Percentiles rank a stretch among this genome's conserved stretches.
Conservation (phyloP, 1,139 yeast species). For the Eremothecium coryli region DNA sequence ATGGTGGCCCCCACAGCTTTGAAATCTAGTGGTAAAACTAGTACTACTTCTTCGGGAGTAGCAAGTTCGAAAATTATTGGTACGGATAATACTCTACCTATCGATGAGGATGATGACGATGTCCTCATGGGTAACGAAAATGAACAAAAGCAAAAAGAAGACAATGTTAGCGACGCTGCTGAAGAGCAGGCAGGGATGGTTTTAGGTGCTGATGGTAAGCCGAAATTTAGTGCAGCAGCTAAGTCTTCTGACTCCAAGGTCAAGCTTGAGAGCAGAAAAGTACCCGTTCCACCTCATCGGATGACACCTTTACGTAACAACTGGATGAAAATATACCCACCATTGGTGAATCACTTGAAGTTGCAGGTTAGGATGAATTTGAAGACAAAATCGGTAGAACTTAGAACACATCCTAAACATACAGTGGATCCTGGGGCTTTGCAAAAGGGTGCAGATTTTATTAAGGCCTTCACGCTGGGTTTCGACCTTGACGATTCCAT, state of each 20-base stretch:
- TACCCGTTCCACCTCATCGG: constrained; percentile 93
- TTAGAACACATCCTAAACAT: constrained; percentile 66
- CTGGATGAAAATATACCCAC: constrained; percentile 94
- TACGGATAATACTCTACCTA: constrained; percentile 18
- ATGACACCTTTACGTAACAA: constrained; percentile 82
- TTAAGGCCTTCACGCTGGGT: constrained; percentile 90
- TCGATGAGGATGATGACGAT: constrained; percentile 44
- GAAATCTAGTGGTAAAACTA: constrained; percentile 25
- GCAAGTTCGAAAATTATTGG: constrained; percentile 24
- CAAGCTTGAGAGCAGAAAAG: constrained; percentile 76
- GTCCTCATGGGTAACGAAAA: constrained; percentile 52
- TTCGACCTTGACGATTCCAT: constrained; percentile 96
- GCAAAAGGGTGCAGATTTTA: constrained; percentile 95
- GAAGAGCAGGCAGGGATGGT: constrained; percentile 46
- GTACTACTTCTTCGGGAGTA: constrained; percentile 9
- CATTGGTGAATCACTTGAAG: constrained; percentile 87
- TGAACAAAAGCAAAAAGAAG: constrained; percentile 19
- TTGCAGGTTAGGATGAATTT: constrained; percentile 94
- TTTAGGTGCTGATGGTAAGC: constrained; percentile 83
- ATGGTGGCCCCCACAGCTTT: constrained; percentile 71
- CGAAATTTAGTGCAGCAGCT: constrained; percentile 72
- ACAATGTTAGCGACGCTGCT: constrained; percentile 16
- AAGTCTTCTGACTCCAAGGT: constrained; percentile 52
- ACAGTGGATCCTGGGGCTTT: constrained; percentile 90
- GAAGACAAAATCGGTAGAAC: constrained; percentile 73